These are phyloP conservation scores for Brassica napus DNA, from an alignment of 345 rosid species.

Conservation along the genomic window DNA sequence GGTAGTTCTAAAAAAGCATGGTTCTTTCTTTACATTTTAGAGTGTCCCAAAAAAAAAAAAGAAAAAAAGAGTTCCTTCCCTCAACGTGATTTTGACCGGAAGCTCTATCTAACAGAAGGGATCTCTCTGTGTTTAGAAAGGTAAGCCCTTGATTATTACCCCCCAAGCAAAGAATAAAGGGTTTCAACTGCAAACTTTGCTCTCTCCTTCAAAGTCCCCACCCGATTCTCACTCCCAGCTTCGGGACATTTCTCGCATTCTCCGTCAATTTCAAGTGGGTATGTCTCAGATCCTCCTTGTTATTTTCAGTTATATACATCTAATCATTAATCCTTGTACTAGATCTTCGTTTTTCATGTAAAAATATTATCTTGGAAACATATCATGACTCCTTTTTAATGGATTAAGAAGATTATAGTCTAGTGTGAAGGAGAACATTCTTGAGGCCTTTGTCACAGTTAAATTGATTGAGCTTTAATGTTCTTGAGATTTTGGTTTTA, in stretches of 20 bases:
- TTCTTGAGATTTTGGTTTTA: constrained; percentile 12
- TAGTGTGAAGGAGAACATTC: neutral
- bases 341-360: constrained; percentile 4
- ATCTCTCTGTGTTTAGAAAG: no score
- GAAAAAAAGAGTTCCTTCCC: no score
- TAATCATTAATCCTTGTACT: neutral
- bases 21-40: no score
- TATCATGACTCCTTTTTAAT: neutral
- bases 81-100: constrained; percentile 1
- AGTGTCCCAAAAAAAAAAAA: no score
- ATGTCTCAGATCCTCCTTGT: constrained; percentile 21
- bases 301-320: neutral
- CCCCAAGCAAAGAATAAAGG: constrained; percentile 10
- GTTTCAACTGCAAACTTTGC: constrained; percentile 2
- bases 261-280: constrained; percentile 26
- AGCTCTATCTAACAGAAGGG: no score
- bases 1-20: neutral
- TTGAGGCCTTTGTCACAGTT: neutral
- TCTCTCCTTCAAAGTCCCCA: constrained; percentile 30
- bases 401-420: neutral
- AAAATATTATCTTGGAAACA: neutral
- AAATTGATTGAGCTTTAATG: constrained; percentile 8
- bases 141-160: neutral
- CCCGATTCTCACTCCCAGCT: constrained; percentile 12
- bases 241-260: neutral